These are phyloP conservation scores for Cephaloascus fragrans DNA, from an alignment of 805 yeast genomes.

Conservation along the genomic window DNA sequence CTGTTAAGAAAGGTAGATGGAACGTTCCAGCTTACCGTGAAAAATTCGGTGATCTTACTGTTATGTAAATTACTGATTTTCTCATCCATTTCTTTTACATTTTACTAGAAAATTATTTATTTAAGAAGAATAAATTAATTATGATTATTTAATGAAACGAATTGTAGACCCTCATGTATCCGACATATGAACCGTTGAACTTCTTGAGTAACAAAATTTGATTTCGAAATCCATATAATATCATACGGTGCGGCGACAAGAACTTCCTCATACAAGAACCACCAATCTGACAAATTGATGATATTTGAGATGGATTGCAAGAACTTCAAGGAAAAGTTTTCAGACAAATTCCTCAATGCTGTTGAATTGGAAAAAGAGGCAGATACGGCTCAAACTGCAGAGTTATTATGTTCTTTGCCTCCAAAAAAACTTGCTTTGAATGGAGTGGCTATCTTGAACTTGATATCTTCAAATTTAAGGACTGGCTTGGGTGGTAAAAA, in stretches of 20 bases:
- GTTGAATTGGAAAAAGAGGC: constrained; percentile 39
- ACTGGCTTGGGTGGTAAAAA: constrained; percentile 77
- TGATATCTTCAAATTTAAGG: constrained; percentile 47
- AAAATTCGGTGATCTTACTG: constrained; percentile 94
- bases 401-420: constrained; percentile 35
- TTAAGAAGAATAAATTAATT: neutral
- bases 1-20: constrained; percentile 96
- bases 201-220: too few relatives aligned
- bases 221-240: too few relatives aligned
- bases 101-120: neutral
- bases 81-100: neutral
- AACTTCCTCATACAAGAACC: too few relatives aligned
- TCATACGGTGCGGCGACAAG: too few relatives aligned
- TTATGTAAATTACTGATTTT: constrained; percentile 45
- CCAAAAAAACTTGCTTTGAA: constrained; percentile 57
- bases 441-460: constrained; percentile 71
- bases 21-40: constrained; percentile 97
- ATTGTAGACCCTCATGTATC: too few relatives aligned
- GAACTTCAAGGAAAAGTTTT: constrained; percentile 9
- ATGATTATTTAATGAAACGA: neutral
- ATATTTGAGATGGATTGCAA: too few relatives aligned
- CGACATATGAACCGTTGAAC: too few relatives aligned
- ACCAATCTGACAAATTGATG: too few relatives aligned
- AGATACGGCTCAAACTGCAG: constrained; percentile 38
- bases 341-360: constrained; percentile 26